Evolutionary conservation across 495 filamentous ascomycete species (phyloP).

Genomic region (Aspergillus indologenus): DNA sequence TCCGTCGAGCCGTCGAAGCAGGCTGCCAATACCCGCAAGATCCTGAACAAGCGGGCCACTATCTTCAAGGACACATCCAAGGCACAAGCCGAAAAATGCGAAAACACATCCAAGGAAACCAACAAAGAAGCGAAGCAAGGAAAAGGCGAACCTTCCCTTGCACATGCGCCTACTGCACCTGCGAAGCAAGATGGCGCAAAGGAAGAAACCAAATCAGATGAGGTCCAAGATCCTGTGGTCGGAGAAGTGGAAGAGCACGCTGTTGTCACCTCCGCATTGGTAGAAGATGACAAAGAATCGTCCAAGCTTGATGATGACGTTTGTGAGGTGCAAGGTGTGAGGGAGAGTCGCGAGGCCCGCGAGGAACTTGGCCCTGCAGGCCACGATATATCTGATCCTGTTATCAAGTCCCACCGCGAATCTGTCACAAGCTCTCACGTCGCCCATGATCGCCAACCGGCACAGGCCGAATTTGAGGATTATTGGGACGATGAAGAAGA

Average conservation of each 20-base stretch:
- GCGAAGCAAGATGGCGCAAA: constrained; percentile 12
- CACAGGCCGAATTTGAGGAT: constrained; percentile 60
- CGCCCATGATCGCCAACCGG: constrained; percentile 20
- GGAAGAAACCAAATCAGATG: constrained; percentile 6
- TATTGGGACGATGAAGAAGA: constrained; percentile 77
- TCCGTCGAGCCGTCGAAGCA: constrained; percentile 40
- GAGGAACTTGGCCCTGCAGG: constrained; percentile 10
- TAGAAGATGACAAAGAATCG: constrained; percentile 16
- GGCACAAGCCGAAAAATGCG: constrained; percentile 31
- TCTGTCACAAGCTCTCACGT: constrained; percentile 13
- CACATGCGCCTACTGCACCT: constrained; percentile 11
- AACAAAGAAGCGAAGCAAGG: constrained; percentile 19
- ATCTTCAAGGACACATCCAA: constrained; percentile 61
- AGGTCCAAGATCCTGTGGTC: constrained; percentile 11
- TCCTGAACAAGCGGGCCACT: constrained; percentile 57
- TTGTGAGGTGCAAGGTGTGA: constrained; percentile 23
- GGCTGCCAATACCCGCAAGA: constrained; percentile 41
- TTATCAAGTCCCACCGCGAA: constrained; percentile 12
- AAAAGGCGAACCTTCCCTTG: constrained; percentile 10
- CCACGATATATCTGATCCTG: constrained; percentile 12
- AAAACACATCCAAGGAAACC: constrained; percentile 39
- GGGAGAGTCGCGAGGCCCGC: constrained; percentile 15
- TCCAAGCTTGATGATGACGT: constrained; percentile 28
- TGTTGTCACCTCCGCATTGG: constrained; percentile 12
- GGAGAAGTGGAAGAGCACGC: constrained; percentile 21